phyloP scores from a whole-genome alignment of 192 early-diverging fungal species.

The Diversispora epigaea region DNA sequence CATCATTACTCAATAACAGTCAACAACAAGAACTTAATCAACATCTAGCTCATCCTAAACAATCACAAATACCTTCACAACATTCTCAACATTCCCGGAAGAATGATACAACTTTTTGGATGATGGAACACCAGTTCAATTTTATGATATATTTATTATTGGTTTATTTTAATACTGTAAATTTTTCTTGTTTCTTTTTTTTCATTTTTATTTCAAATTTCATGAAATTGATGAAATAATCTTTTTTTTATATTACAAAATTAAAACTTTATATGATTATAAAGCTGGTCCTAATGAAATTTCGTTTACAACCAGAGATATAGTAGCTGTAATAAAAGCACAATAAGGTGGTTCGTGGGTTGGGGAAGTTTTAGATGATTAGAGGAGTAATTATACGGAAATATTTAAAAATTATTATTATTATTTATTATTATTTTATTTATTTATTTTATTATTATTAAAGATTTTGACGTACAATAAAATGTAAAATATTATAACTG shows the following conservation, averaged over 20 bases:
- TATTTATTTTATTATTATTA: too few relatives aligned
- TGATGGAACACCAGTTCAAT: constrained; percentile 43
- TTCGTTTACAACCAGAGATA: constrained; percentile 48
- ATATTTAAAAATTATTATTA: background rate
- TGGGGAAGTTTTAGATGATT: constrained; percentile 41
- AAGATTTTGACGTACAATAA: constrained; percentile 51
- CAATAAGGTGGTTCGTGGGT: constrained; percentile 62
- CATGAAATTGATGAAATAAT: background rate
- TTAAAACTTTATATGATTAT: constrained; percentile 47
- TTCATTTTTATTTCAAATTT: too few relatives aligned
- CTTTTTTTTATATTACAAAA: background rate
- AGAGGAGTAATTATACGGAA: constrained; percentile 41
- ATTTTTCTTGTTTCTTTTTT: too few relatives aligned
- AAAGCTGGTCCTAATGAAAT: constrained; percentile 52
- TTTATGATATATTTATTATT: constrained; percentile 40
- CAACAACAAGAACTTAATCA: background rate
- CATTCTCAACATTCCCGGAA: background rate
- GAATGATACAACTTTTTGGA: background rate
- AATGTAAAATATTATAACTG: constrained; percentile 40
- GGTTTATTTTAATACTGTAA: too few relatives aligned
- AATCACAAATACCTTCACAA: background rate
- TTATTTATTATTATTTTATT: too few relatives aligned
- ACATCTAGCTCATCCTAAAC: background rate
- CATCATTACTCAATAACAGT: background rate
- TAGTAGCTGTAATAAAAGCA: constrained; percentile 45